phyloP scores from a whole-genome alignment of 78 protist genomes.

The Dictyostelium brefeldianum region DNA sequence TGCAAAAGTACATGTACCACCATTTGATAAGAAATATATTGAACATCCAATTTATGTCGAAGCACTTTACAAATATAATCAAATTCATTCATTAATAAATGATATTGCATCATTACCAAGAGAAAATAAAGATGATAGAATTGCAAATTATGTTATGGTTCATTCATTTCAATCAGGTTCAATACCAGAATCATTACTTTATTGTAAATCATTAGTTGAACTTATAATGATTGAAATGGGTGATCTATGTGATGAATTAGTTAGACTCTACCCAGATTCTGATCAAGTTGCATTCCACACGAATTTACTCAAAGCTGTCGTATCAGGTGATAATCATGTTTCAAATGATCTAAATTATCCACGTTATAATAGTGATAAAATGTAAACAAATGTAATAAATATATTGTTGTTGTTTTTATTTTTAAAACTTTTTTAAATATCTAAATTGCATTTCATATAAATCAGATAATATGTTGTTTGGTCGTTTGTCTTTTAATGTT shows the following conservation, averaged over 20 bases:
- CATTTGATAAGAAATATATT: no score
- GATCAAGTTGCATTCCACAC: background rate
- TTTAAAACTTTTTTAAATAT: no score
- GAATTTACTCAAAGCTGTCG: background rate
- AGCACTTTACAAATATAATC: background rate
- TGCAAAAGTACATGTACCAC: no score
- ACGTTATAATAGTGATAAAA: no score
- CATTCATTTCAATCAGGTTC: background rate
- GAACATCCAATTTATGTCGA: background rate
- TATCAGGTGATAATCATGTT: no score
- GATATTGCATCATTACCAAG: background rate
- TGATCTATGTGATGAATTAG: background rate
- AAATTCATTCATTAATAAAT: background rate
- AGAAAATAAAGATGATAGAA: background rate
- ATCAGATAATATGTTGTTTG: no score
- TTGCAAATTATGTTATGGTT: background rate
- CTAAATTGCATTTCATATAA: no score
- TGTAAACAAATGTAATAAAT: no score
- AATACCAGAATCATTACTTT: background rate
- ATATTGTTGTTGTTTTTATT: no score
- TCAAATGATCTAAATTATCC: no score
- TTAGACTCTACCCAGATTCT: background rate
- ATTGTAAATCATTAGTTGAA: background rate
- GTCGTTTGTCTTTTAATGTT: no score
- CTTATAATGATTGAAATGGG: background rate